Base-by-base conservation (phyloP, 345 rosid genomes). In the Eucalyptus fibrosa region DNA sequence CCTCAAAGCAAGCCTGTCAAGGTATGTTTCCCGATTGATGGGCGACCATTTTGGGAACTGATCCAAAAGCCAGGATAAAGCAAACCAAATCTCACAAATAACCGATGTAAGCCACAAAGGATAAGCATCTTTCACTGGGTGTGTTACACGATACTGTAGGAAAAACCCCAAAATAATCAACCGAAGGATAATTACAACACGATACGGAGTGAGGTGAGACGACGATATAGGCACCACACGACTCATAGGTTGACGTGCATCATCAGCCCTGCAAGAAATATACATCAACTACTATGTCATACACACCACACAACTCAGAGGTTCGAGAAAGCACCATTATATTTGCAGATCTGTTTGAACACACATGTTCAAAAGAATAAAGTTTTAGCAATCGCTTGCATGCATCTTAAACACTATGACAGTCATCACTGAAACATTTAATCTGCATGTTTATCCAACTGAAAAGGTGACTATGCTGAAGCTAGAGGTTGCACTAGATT, bases 81-180 rank as follows among this genome's bases (percentile, higher is more conserved):
- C 99, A 95, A 98, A 98, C 99, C 99, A 97, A 93, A 98, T 94
- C 98, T 98, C 99, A 92, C 99, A 98, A 82, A 98, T 98, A 91
- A 98, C 98, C 11, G 99, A 98, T 89, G 96, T 97, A 80, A 98
- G 89, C 99, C 99, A 98, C 93, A 98, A 90, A 3, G 98, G 97
- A 72, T 98, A 98, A 81, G 99, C 99, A 94, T 95, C 95, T 90
- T 93, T 94, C 93, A 98, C 99, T 0, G 99, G 99, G 91, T 98
- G 99, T 90, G 99, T 97, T n/a, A 65, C 89, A 93, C 99, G 99
- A 86, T 98, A 98, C 91, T 98, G 99, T 87, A 98, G 91, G 96
- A 98, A 97, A 92, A 98, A 97, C n/a, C 96, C 96, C 98, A 98
- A 93, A 92, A 98, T 97, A 92, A 98, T 98, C 91, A 98, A 96